Percentiles rank a stretch among this genome's conserved stretches.
Evolutionary conservation across 2,329 filamentous ascomycete genomes (phyloP).

Genomic region (Diplodia intermedia): DNA sequence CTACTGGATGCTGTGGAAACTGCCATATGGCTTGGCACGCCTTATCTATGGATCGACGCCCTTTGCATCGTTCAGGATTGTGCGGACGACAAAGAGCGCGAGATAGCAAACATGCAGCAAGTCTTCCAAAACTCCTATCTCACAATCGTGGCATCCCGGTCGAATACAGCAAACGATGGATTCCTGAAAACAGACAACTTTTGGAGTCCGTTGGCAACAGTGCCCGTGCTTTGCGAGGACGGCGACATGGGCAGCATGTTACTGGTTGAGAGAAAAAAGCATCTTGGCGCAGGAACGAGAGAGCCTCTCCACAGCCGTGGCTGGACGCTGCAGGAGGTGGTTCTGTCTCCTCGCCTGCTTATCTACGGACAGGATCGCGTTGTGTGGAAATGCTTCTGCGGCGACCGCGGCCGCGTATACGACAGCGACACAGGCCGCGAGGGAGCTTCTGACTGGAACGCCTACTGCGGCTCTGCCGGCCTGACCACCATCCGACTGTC

Average conservation of each 20-base stretch:
- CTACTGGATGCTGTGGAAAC: conserved; percentile 29
- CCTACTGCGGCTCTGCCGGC: not conserved
- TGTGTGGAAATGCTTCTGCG: conserved; percentile 14
- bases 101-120: conserved; percentile 21
- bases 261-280: not conserved
- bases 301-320: not conserved
- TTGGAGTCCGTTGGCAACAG: not conserved
- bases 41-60: conserved; percentile 32
- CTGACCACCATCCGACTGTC: not conserved
- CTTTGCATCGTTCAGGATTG: conserved; percentile 32
- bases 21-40: conserved; percentile 8
- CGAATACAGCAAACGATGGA: not conserved
- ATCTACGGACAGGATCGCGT: conserved; percentile 10
- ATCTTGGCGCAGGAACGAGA: too few relatives aligned
- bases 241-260: not conserved
- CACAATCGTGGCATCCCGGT: conserved; percentile 6
- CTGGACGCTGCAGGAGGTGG: conserved; percentile 26
- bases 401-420: not conserved
- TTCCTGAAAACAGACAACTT: conserved; percentile 1
- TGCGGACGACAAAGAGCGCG: conserved; percentile 15
- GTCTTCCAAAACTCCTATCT: conserved; percentile 21
- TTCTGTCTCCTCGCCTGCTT: conserved; percentile 14
- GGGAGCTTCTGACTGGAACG: not conserved
- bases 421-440: not conserved
- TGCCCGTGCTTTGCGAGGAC: conserved; percentile 5